phyloP scores from a whole-genome alignment of 2,329 filamentous ascomycete species.

The Botrytis elliptica region DNA sequence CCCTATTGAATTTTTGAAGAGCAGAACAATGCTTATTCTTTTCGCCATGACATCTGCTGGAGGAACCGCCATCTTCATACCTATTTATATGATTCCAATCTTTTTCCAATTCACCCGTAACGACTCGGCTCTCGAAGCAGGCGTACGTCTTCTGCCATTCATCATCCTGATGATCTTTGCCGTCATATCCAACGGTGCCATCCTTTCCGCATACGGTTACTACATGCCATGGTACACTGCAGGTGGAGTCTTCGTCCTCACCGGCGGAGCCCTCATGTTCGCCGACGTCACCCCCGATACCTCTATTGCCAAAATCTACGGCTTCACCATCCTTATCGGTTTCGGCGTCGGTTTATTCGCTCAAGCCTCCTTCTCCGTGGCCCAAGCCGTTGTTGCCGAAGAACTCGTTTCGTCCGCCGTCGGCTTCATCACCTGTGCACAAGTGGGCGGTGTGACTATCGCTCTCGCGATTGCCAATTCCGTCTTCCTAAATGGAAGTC shows the following conservation, averaged over 20 bases:
- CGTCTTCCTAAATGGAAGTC: slow-evolving; percentile 42
- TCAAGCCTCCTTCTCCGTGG: slow-evolving; percentile 3
- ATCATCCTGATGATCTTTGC: slow-evolving; percentile 41
- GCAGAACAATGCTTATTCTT: slow-evolving; percentile 40
- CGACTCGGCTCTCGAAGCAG: slow-evolving; percentile 47
- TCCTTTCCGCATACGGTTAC: slow-evolving; percentile 41
- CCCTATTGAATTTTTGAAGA: slow-evolving; percentile 40
- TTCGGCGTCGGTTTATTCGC: slow-evolving; percentile 39
- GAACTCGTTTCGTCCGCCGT: slow-evolving; percentile 39
- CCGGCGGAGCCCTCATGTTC: slow-evolving; percentile 38
- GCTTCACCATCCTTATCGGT: slow-evolving; percentile 41
- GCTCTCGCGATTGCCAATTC: slow-evolving; percentile 42
- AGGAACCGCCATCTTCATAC: slow-evolving; percentile 42
- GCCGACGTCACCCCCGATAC: slow-evolving; percentile 36
- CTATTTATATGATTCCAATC: slow-evolving; percentile 47
- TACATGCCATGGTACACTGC: slow-evolving; percentile 44
- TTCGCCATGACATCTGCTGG: slow-evolving; percentile 40
- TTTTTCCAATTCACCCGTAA: slow-evolving; percentile 52
- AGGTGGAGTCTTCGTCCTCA: slow-evolving; percentile 37
- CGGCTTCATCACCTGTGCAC: slow-evolving; percentile 43
- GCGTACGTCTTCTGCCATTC: slow-evolving; percentile 42
- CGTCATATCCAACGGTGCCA: slow-evolving; percentile 39
- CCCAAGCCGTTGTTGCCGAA: slow-evolving; percentile 22
- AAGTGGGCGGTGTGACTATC: slow-evolving; percentile 42
- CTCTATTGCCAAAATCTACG: slow-evolving; percentile 33